A percentile compares a stretch with the other conserved stretches of the same genome.
These are phyloP conservation scores for Kurtzmaniella natalensis DNA, from an alignment of 1,139 yeast genomes.

Conservation along the genomic window DNA sequence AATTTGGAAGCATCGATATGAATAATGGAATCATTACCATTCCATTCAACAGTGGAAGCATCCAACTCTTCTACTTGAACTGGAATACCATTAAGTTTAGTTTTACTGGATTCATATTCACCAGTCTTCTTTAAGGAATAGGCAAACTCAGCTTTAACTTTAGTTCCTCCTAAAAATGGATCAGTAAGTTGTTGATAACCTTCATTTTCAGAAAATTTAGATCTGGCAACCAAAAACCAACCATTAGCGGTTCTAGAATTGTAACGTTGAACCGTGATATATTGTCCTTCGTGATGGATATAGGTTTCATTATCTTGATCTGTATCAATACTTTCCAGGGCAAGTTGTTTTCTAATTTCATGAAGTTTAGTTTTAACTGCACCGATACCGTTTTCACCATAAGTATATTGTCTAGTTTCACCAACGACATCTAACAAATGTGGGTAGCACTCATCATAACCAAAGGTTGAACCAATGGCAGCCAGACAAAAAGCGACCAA, in stretches of 20 bases:
- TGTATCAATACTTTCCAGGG: constrained; percentile 59
- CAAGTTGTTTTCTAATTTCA: constrained; percentile 54
- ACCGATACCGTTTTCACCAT: constrained; percentile 63
- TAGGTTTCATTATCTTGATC: constrained; percentile 83
- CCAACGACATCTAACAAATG: constrained; percentile 73
- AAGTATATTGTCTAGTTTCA: constrained; percentile 65
- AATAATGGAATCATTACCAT: constrained; percentile 47
- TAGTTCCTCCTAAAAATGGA: constrained; percentile 60
- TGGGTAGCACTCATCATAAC: constrained; percentile 92
- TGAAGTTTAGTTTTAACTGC: constrained; percentile 60
- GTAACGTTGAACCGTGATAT: constrained; percentile 82
- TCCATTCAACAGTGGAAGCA: constrained; percentile 43
- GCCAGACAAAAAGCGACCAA: constrained; percentile 89
- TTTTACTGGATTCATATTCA: constrained; percentile 38
- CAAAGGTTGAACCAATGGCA: constrained; percentile 92
- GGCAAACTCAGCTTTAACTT: constrained; percentile 57
- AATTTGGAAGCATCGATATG: constrained; percentile 51
- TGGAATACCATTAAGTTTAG: constrained; percentile 57
- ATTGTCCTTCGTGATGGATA: constrained; percentile 91
- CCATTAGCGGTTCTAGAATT: constrained; percentile 85
- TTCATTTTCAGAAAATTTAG: constrained; percentile 54
- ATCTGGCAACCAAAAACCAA: constrained; percentile 82
- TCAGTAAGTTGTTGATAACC: constrained; percentile 56
- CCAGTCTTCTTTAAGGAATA: constrained; percentile 54
- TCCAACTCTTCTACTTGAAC: constrained; percentile 53